Evolutionary conservation across 139 green algal genomes (phyloP), one percentile per base, ranked within the genome.

Genomic region (Micromonas commoda): DNA sequence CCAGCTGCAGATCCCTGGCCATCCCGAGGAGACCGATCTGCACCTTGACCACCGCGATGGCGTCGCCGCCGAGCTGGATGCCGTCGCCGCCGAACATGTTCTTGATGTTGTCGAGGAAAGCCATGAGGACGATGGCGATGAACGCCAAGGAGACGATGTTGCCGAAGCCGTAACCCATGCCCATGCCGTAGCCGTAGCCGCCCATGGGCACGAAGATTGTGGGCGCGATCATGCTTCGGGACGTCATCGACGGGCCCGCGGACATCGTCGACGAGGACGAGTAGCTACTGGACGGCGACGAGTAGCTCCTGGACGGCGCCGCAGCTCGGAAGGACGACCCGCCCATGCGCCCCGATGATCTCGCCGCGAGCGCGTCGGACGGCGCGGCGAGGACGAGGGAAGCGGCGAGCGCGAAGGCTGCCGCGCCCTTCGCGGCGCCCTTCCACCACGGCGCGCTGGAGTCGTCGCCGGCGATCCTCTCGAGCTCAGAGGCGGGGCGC

Each of bases 21-120:
- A 86, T 84, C 6, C 93, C 93, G 77, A 98, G 88, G 34, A 99
- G 82, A 13, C 93, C 94, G 16, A 98, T 90, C 82, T 96, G 89
- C 29, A 75, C 33, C 37, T 63, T 61, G 23, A 63, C 68, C 37
- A 75, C 68, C 23, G 5, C 39, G 35, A 75, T 75, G 3, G 37
- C 24, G 39, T 75, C 68, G 33, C 37, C 68, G 0, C 38, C 68
- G 33, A n/a, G 23, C 21, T 34, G 13, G 3, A 71, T 32, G 33
- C 64, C 64, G 28, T 2, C n/a, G 13, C 64, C 64, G 61, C 16
- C 16, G n/a, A 51, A 51, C 64, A 71, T 71, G 13, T 71, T 37
- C 29, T 71, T 32, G 28, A 71, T 51, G 28, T 26, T 29, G 64
- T 37, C 33, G 4, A 21, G 19, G 61, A 68, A 35, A 26, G 32